Base-by-base conservation (phyloP, 2,329 filamentous ascomycete species). In the Fusarium circinatum region DNA sequence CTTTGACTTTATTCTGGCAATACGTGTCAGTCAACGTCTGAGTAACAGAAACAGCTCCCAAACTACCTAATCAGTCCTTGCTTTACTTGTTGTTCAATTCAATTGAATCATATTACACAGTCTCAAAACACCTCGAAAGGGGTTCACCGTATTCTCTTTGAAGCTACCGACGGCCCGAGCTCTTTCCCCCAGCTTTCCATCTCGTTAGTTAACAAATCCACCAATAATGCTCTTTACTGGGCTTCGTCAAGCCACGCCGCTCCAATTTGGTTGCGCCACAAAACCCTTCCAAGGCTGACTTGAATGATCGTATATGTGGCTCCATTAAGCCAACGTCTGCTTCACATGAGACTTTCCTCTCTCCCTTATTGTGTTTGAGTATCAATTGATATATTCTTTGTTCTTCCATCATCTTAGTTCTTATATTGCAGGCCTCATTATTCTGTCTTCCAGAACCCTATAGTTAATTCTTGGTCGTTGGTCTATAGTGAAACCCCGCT, bases 231-330 rank as follows among this genome's bases (percentile, higher is more conserved):
- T 60, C 66, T 60, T 30, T 56, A 24, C 20, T 32, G 42, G 6
- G 9, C 18, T 24, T 56, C 44, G 20, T 28, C 58, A 69, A 69
- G 66, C 57, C 66, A 57, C 65, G 36, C 44, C 34, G 56, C 51
- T 47, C 41, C 24, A 52, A 45, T 41, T 52, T 8, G 34, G 36
- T 52, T 41, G 52, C 60, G 67, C 67, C 67, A 70, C 67, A 69
- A n/a, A 60, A 49, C 45, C 62, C 51, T 56, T 65, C 44, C 56
- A 73, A 74, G 71, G 71, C 71, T 75, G 71, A 73, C 52, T 54
- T 60, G 36, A 64, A 68, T 49, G 51, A 47, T 54, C 41, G 48
- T 56, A 49, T 75, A 49, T 75, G 72, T 69, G 68, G 69, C 73
- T 75, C 65, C 59, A 68, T 51, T 28, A 66, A 73, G 62, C 62